Base-by-base conservation (phyloP, 352 stramenopile genomes). In the Phytophthora litchii region DNA sequence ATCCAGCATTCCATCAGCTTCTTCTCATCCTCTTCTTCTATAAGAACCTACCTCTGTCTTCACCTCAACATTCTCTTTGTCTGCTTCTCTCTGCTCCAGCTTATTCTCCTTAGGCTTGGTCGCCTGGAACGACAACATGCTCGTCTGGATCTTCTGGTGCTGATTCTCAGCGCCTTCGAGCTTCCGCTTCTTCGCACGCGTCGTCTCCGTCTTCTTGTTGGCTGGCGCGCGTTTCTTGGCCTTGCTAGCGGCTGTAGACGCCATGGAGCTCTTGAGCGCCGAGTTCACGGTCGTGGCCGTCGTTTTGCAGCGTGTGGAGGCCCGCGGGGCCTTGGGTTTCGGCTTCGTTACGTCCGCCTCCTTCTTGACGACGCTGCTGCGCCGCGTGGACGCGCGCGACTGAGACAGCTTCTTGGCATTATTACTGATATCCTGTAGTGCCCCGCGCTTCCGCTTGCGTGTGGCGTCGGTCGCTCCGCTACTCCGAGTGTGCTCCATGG, bases 361-460 rank as follows among this genome's bases (percentile, higher is more conserved):
- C 52, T 78, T 76, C 63, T 78, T 80, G 16, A 49, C 32, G 32
- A 45, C 45, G 11, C 29, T 34, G 13, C 19, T 12, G 13, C 41
- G 32, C 34, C 44, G 58, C 25, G 40, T 23, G 27, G 45, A 46
- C 8, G 32, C 19, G 12, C 38, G 45, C 19, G 29, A 13, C 21
- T 65, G 58, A 13, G 56, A 43, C 23, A 63, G 48, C 43, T 76
- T 81, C 64, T 83, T 83, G 46, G 54, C 60, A 17, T 64, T 88
- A 60, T 94, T 94, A 60, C 81, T 92, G 64, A 94, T 94, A 54
- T 94, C 83, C 64, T 91, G 79, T 31, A 94, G 66, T 9, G 85
- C 75, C 25, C 80, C 85, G 25, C 85, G 80, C 72, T 92, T 91
- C 43, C 85, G 73, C 68, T 92, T 94, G 66, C 80, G 82, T 20